Percentiles rank a stretch among this genome's conserved stretches.
Evolutionary conservation across 306 rosid genomes (phyloP).

Genomic region (Medicago truncatula): DNA sequence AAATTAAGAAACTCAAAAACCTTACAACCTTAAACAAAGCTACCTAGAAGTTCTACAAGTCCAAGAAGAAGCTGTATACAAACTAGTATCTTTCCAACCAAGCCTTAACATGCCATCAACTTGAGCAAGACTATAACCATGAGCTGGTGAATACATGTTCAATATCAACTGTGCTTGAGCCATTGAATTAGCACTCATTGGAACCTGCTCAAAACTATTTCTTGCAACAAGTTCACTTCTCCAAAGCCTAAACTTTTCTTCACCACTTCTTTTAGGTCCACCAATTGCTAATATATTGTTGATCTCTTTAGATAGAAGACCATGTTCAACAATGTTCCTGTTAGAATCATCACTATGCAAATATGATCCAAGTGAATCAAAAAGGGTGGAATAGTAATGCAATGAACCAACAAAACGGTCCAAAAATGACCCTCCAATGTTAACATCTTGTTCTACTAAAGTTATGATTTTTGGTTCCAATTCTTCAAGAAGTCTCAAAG

Average conservation of each 20-base stretch:
- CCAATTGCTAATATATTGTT: conserved; percentile 81
- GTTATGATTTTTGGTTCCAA: conserved; percentile 72
- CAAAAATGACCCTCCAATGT: conserved; percentile 69
- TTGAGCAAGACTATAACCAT: conserved; percentile 75
- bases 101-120: conserved; percentile 79
- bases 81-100: conserved; percentile 85
- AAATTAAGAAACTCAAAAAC: neutral
- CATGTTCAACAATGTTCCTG: conserved; percentile 70
- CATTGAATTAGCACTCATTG: conserved; percentile 80
- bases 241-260: conserved; percentile 78
- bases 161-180: conserved; percentile 87
- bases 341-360: conserved; percentile 57
- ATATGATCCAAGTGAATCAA: conserved; percentile 76
- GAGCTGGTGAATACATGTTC: conserved; percentile 67
- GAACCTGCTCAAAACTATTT: conserved; percentile 58
- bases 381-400: conserved; percentile 86
- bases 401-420: conserved; percentile 87
- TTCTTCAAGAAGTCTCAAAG: conserved; percentile 60
- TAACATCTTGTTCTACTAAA: conserved; percentile 80
- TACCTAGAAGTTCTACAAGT: conserved; percentile 52
- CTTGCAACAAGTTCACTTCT: conserved; percentile 67
- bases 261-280: conserved; percentile 85
- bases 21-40: conserved; percentile 6
- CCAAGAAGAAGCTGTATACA: conserved; percentile 95
- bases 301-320: conserved; percentile 62